These are phyloP conservation scores for Stachybotrys chlorohalonatus DNA, from an alignment of 2,329 filamentous ascomycete species.

Conservation along the genomic window DNA sequence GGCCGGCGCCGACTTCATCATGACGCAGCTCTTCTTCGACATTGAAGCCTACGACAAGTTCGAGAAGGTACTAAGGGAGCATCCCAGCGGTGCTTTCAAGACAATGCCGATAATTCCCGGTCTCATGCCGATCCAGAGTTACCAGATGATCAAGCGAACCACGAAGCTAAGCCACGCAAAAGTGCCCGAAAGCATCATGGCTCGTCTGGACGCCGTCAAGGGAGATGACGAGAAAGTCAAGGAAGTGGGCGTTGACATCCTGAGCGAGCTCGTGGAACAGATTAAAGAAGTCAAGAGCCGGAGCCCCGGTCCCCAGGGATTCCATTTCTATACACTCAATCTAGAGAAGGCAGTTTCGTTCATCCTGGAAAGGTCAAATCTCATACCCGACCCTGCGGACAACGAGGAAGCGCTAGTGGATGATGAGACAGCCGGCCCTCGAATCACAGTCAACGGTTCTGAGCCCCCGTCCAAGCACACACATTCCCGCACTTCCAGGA, in stretches of 20 bases:
- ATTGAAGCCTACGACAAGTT: constrained; percentile 73
- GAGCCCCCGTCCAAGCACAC: constrained; percentile 20
- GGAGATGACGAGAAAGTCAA: constrained; percentile 78
- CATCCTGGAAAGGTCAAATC: constrained; percentile 74
- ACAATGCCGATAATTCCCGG: constrained; percentile 86
- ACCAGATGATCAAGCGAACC: constrained; percentile 87
- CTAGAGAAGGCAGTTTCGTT: constrained; percentile 93
- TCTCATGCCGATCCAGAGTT: constrained; percentile 95
- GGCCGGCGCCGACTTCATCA: constrained; percentile 93
- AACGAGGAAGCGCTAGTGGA: constrained; percentile 43
- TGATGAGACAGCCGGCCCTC: constrained; percentile 22
- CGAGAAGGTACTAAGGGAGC: constrained; percentile 65
- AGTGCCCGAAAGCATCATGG: constrained; percentile 62
- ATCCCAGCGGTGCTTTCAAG: constrained; percentile 79
- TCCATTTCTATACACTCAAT: constrained; percentile 97
- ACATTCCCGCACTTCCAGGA: constrained; percentile 37
- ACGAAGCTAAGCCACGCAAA: constrained; percentile 90
- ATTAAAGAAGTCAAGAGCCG: constrained; percentile 57
- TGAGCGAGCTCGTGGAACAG: constrained; percentile 74
- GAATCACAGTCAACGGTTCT: constrained; percentile 40
- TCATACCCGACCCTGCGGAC: constrained; percentile 61
- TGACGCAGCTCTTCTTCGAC: constrained; percentile 97
- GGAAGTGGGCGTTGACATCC: constrained; percentile 67
- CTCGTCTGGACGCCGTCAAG: constrained; percentile 62
- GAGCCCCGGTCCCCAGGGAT: constrained; percentile 59